Base-by-base conservation (phyloP, 2,329 filamentous ascomycete genomes). In the Ophiocordyceps camponoti-rufipedis region DNA sequence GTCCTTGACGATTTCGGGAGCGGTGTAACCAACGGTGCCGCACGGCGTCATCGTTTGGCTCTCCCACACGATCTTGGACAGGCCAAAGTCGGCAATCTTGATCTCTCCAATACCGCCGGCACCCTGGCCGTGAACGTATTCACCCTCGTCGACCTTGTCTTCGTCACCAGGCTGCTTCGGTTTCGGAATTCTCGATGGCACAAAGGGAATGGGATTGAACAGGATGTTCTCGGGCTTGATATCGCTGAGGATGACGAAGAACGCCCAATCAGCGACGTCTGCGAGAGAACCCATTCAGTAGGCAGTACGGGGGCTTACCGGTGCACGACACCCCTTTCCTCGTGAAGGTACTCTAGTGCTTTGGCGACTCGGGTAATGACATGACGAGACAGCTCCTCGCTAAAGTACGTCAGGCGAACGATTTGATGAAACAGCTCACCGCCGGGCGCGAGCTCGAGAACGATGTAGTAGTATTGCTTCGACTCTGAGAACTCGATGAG, bases 21-120 rank as follows among this genome's bases (percentile, higher is more conserved):
- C 91, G 4, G 91, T 96, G 65, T 98, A 98, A 41, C 91, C 91
- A 47, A 96, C 91, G 0, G 91, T 98, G 47, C 91, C 91, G 61
- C 91, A 98, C n/a, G 91, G 91, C 3, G 91, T 98, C 85, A 95
- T 96, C 10, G 91, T 98, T 59, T 94, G 85, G 54, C 79, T 91
- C 56, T 96, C 91, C 91, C 91, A 98, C 14, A 98, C 86, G 52
- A 98, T 84, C 66, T 98, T 98, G 51, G 89, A 95, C 10, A 98
- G 71, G 45, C 91, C 91, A 59, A 98, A 98, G 58, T 98, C 91
- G 58, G 91, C 91, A 62, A 98, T 89, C 70, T 98, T 96, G 67
- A 98, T 94, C 51, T 75, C 70, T 31, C 91, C 91, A 50, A 98
- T 98, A 39, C 89, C 91, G 47, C 91, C 91, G 1, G 84, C 73